Percentiles rank a stretch among this genome's conserved stretches.
Conservation (phyloP, 2,329 filamentous ascomycete species). For the Hansfordia pulvinata region DNA sequence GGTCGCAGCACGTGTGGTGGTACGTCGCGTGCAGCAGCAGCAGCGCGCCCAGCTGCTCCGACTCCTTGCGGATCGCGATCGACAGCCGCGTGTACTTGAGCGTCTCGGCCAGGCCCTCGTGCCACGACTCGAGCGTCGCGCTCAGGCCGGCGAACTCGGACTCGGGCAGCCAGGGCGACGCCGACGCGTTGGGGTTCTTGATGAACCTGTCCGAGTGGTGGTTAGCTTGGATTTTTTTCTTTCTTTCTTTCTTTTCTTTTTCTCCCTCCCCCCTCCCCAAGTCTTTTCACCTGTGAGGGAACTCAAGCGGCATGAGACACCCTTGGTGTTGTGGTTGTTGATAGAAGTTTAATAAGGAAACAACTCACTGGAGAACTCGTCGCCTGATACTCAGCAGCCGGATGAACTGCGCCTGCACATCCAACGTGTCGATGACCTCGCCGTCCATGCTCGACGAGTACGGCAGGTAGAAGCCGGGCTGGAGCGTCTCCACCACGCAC, state of each 20-base stretch:
- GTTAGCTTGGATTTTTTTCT: too few species aligned
- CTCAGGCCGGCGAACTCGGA: slow-evolving; percentile 5
- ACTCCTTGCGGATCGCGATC: slow-evolving; percentile 5
- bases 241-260: too few species aligned
- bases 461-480: slow-evolving; percentile 3
- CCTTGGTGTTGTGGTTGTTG: too few species aligned
- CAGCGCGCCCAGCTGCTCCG: slow-evolving; percentile 6
- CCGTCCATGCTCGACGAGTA: slow-evolving; percentile 3
- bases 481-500: slow-evolving; percentile 5
- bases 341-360: too few species aligned
- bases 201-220: slow-evolving; percentile 4
- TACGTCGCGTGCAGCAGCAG: slow-evolving; percentile 6
- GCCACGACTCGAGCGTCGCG: slow-evolving; percentile 3
- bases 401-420: slow-evolving; percentile 6
- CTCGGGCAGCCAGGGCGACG: slow-evolving; percentile 3
- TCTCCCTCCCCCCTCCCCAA: too few species aligned
- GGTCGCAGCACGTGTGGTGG: slow-evolving; percentile 7
- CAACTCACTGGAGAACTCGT: slow-evolving; percentile 5
- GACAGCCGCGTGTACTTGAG: slow-evolving; percentile 4
- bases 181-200: slow-evolving; percentile 4
- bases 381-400: slow-evolving; percentile 5
- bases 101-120: slow-evolving; percentile 4
- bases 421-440: slow-evolving; percentile 2
- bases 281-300: too few species aligned
- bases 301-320: too few species aligned